Evolutionary conservation across 305 asterid species (phyloP).

Genomic region (Fraxinus sp.): DNA sequence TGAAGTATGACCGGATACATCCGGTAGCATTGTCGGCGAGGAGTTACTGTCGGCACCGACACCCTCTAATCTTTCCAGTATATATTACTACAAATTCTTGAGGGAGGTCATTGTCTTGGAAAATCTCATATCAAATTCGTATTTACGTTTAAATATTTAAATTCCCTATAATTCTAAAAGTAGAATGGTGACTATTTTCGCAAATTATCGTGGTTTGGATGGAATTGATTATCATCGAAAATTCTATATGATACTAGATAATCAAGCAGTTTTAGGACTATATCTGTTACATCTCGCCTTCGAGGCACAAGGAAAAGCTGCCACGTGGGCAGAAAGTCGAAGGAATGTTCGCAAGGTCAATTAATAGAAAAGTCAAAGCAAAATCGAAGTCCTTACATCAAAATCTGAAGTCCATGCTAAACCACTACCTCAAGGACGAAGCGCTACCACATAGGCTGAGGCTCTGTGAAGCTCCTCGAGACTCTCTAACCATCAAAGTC

Average conservation of each 20-base stretch:
- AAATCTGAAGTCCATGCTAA: no score
- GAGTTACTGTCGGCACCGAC: conserved; percentile 47
- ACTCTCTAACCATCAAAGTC: no score
- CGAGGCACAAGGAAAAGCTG: no score
- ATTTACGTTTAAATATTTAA: not conserved
- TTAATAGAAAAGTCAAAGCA: no score
- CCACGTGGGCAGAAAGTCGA: no score
- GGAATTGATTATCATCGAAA: not conserved
- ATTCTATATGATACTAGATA: no score
- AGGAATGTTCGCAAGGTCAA: no score
- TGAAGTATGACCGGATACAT: conserved; percentile 22
- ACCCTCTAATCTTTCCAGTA: conserved; percentile 22
- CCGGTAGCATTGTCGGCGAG: conserved; percentile 38
- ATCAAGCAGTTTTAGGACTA: not conserved
- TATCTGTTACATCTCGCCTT: no score
- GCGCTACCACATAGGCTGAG: no score
- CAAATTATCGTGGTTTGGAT: not conserved
- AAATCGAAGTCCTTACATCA: no score
- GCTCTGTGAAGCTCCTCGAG: no score
- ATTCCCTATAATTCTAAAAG: not conserved
- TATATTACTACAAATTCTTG: not conserved
- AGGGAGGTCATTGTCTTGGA: not conserved
- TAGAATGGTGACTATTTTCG: not conserved
- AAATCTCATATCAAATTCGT: not conserved
- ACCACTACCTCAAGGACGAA: no score